Percentiles rank a stretch among this genome's conserved stretches.
Conservation (phyloP, 2,329 filamentous ascomycete genomes). For the Chaetomiaceae sp. region DNA sequence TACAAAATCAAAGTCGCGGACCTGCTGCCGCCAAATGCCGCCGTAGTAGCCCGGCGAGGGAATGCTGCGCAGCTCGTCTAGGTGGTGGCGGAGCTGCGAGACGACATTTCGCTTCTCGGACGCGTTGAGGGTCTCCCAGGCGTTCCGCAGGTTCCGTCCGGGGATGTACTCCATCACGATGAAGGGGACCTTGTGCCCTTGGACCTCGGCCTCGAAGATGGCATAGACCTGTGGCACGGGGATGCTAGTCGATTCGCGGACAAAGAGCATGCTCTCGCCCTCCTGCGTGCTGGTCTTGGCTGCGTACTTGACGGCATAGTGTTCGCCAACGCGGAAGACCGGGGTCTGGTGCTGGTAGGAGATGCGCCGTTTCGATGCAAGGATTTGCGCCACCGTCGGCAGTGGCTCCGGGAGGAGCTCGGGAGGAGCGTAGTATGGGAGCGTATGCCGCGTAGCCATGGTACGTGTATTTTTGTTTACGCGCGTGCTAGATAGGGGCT, state of each 20-base stretch:
- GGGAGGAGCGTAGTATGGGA: too few relatives aligned
- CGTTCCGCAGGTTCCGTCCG: background rate
- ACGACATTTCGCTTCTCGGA: background rate
- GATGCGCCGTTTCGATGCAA: background rate
- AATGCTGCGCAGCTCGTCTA: slow-evolving; percentile 4
- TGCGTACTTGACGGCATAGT: slow-evolving; percentile 5
- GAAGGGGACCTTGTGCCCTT: background rate
- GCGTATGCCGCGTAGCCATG: too few relatives aligned
- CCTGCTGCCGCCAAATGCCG: slow-evolving; percentile 3
- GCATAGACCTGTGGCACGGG: slow-evolving; percentile 2
- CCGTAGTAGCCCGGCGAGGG: slow-evolving; percentile 7
- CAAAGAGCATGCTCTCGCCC: slow-evolving; percentile 4
- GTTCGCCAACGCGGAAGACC: background rate
- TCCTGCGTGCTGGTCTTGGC: background rate
- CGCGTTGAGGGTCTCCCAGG: background rate
- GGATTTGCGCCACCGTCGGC: slow-evolving; percentile 5
- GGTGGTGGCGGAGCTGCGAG: background rate
- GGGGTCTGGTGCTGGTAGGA: background rate
- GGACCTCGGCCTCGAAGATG: background rate
- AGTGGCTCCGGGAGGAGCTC: background rate
- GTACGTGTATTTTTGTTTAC: too few relatives aligned
- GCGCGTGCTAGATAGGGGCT: too few relatives aligned
- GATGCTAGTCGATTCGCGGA: background rate
- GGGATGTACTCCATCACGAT: slow-evolving; percentile 10
- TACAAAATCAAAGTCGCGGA: background rate